These are phyloP conservation scores for Colletotrichum sp. DNA, from an alignment of 2,329 filamentous ascomycete genomes.

Conservation along the genomic window DNA sequence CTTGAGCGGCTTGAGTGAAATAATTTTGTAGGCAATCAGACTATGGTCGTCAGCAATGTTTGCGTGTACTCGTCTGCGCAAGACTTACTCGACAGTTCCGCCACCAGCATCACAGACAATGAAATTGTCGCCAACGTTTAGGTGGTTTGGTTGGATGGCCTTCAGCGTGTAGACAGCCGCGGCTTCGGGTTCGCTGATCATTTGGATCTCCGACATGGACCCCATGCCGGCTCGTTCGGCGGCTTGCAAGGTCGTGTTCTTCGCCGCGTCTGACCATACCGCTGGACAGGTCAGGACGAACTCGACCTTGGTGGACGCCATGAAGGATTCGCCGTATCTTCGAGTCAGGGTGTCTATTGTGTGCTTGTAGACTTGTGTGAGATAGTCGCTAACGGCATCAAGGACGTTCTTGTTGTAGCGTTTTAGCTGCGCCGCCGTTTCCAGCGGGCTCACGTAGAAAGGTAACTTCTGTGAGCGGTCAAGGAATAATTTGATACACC, in stretches of 20 bases:
- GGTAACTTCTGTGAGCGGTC: slow-evolving; percentile 82
- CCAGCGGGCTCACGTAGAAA: slow-evolving; percentile 78
- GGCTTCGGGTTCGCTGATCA: slow-evolving; percentile 83
- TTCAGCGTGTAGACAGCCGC: slow-evolving; percentile 82
- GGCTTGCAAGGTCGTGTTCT: slow-evolving; percentile 80
- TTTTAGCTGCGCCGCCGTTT: slow-evolving; percentile 78
- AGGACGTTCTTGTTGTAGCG: slow-evolving; percentile 78
- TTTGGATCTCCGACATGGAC: slow-evolving; percentile 70
- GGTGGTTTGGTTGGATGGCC: slow-evolving; percentile 76
- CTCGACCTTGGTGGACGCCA: slow-evolving; percentile 76
- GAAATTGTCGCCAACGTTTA: slow-evolving; percentile 71
- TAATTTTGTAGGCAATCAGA: slow-evolving; percentile 82
- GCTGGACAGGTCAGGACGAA: slow-evolving; percentile 84
- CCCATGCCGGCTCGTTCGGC: slow-evolving; percentile 83
- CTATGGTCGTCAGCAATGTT: slow-evolving; percentile 36
- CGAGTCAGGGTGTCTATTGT: slow-evolving; percentile 79
- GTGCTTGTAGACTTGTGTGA: slow-evolving; percentile 77
- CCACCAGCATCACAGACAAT: slow-evolving; percentile 68
- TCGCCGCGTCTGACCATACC: slow-evolving; percentile 86
- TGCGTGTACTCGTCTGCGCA: too few relatives aligned
- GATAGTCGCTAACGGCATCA: slow-evolving; percentile 80
- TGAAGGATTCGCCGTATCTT: slow-evolving; percentile 79
- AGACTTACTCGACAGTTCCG: slow-evolving; percentile 69
- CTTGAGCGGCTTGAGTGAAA: slow-evolving; percentile 71
- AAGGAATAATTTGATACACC: slow-evolving; percentile 85